phyloP scores from a whole-genome alignment of 495 filamentous ascomycete species.

The Copromyces sp. region DNA sequence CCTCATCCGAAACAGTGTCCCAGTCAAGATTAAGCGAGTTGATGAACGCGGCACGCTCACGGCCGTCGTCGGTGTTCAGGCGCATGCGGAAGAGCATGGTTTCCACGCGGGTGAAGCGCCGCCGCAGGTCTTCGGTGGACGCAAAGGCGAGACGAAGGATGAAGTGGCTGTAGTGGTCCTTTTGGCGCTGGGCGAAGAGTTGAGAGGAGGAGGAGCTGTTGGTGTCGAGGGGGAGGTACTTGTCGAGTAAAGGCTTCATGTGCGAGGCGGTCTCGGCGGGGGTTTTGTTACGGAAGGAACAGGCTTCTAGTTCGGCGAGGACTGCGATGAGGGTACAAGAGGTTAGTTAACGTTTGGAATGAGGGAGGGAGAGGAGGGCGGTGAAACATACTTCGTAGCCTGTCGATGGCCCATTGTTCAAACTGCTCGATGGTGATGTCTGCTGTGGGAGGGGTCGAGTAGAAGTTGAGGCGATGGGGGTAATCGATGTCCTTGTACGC shows the following conservation, averaged over 20 bases:
- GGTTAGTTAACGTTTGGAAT: not conserved
- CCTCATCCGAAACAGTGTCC: conserved; percentile 67
- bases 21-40: conserved; percentile 63
- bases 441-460: conserved; percentile 73
- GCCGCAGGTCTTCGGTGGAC: conserved; percentile 81
- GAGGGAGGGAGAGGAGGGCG: not conserved
- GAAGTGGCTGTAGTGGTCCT: conserved; percentile 97
- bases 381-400: conserved; percentile 54
- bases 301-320: conserved; percentile 89
- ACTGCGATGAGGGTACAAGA: conserved; percentile 39
- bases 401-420: conserved; percentile 98
- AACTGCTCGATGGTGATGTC: conserved; percentile 97
- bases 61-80: conserved; percentile 56
- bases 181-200: conserved; percentile 67
- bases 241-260: conserved; percentile 71
- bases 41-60: conserved; percentile 69
- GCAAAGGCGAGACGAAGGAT: conserved; percentile 92
- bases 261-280: conserved; percentile 65
- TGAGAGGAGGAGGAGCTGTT: conserved; percentile 53
- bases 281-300: conserved; percentile 84
- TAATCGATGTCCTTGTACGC: conserved; percentile 67
- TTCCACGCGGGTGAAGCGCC: conserved; percentile 78
- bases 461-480: conserved; percentile 83
- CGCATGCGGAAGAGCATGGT: conserved; percentile 78
- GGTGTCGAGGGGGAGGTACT: conserved; percentile 73